Percentiles rank a stretch among this genome's conserved stretches.
Evolutionary conservation across 2,329 filamentous ascomycete species (phyloP).

Genomic region (Periglandula ipomoeae): DNA sequence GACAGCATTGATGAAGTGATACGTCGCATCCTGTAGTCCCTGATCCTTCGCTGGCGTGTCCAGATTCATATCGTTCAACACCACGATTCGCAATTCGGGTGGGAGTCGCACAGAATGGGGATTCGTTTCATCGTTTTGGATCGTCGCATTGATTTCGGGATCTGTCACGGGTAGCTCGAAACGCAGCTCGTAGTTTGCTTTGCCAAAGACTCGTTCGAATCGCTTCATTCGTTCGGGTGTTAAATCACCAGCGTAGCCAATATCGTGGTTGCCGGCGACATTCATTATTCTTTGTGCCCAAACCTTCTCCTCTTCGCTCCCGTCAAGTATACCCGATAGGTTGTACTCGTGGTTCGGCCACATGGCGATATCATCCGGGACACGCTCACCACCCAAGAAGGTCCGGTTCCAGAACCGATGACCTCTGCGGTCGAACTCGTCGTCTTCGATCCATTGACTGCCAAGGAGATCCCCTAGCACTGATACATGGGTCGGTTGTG

Average conservation of each 20-base stretch:
- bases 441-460: conserved; percentile 86
- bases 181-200: conserved; percentile 80
- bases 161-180: conserved; percentile 50
- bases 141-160: conserved; percentile 28
- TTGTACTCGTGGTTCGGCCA: conserved; percentile 41
- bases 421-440: conserved; percentile 69
- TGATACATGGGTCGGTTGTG: conserved; percentile 73
- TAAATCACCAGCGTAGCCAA: conserved; percentile 91
- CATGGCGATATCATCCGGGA: conserved; percentile 46
- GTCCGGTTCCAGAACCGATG: conserved; percentile 72
- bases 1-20: conserved; percentile 63
- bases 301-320: conserved; percentile 30
- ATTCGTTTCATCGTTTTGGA: conserved; percentile 33
- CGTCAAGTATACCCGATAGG: conserved; percentile 39
- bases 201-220: conserved; percentile 80
- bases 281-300: conserved; percentile 82
- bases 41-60: conserved; percentile 67
- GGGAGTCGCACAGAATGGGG: conserved; percentile 36
- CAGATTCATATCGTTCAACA: conserved; percentile 89
- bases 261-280: conserved; percentile 89
- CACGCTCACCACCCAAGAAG: conserved; percentile 57
- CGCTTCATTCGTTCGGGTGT: conserved; percentile 64
- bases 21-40: conserved; percentile 65
- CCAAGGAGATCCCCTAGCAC: conserved; percentile 88
- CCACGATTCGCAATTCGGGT: conserved; percentile 70